These are phyloP conservation scores for Dicorynia guianensis DNA, from an alignment of 306 rosid genomes.

Conservation along the genomic window DNA sequence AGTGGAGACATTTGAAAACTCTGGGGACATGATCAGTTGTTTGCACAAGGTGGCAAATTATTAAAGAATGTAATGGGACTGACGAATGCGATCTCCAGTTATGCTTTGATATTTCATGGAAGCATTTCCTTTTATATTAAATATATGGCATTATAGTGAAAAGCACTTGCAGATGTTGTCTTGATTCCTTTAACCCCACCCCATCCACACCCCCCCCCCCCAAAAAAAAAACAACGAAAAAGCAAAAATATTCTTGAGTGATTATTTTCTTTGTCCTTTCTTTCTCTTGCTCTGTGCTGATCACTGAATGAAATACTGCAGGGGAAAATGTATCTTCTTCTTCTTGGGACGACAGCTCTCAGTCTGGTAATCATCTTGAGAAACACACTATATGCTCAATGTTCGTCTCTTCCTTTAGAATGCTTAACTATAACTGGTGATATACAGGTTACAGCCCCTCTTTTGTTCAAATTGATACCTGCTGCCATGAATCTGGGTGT, in stretches of 20 bases:
- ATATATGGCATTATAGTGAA: neutral
- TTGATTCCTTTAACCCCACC: neutral
- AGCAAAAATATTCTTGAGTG: neutral
- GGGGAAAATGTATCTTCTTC: constrained; percentile 98
- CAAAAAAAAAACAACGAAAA: no score
- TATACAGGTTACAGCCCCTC: constrained; percentile 94
- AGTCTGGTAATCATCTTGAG: constrained; percentile 70
- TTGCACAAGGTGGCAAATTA: no score
- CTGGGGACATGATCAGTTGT: no score
- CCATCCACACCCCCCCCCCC: no score
- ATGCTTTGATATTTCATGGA: no score
- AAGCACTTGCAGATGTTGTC: constrained; percentile 9
- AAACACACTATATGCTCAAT: neutral
- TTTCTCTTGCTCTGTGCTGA: constrained; percentile 20
- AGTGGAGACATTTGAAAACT: no score
- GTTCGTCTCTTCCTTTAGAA: neutral
- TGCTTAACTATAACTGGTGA: constrained; percentile 39
- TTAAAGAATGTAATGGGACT: no score
- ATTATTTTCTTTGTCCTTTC: neutral
- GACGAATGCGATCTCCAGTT: no score
- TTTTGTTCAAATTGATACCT: constrained; percentile 86
- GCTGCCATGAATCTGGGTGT: constrained; percentile 89
- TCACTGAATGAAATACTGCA: constrained; percentile 36
- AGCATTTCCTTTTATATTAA: no score
- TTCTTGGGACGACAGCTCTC: constrained; percentile 95